Evolutionary conservation across 2,329 filamentous ascomycete species (phyloP).

Genomic region (Diatrype stigma): DNA sequence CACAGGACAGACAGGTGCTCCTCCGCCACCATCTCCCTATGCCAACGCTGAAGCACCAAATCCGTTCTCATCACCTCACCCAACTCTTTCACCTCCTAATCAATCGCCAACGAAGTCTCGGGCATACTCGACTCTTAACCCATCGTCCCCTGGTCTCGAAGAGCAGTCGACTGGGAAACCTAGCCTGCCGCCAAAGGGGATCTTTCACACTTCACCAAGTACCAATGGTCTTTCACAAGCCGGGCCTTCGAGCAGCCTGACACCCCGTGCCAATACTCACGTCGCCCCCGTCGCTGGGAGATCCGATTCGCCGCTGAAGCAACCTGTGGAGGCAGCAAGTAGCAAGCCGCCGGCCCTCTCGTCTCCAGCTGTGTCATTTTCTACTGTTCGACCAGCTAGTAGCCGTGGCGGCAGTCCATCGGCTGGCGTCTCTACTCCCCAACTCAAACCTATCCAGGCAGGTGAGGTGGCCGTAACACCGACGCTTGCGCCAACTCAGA

Average conservation of each 20-base stretch:
- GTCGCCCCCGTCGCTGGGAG: slow-evolving; percentile 16
- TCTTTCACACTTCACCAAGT: slow-evolving; percentile 26
- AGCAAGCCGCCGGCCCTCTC: slow-evolving; percentile 21
- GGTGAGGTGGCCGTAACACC: slow-evolving; percentile 30
- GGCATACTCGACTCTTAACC: slow-evolving; percentile 34
- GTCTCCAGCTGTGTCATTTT: slow-evolving; percentile 19
- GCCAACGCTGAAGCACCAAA: slow-evolving; percentile 30
- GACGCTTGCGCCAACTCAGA: slow-evolving; percentile 39
- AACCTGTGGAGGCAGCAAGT: slow-evolving; percentile 18
- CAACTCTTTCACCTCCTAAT: slow-evolving; percentile 36
- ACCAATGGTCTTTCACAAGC: slow-evolving; percentile 15
- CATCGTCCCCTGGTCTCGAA: slow-evolving; percentile 23
- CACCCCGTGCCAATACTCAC: slow-evolving; percentile 16
- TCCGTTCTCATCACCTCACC: slow-evolving; percentile 40
- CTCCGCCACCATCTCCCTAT: slow-evolving; percentile 22
- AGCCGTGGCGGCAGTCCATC: slow-evolving; percentile 13
- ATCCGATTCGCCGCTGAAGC: slow-evolving; percentile 25
- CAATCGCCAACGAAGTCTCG: slow-evolving; percentile 37
- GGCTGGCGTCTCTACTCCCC: slow-evolving; percentile 26
- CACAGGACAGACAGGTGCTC: slow-evolving; percentile 20
- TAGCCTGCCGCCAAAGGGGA: slow-evolving; percentile 25
- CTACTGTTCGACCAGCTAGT: slow-evolving; percentile 18
- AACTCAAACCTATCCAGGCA: slow-evolving; percentile 24
- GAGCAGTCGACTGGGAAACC: slow-evolving; percentile 12
- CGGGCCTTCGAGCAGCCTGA: slow-evolving; percentile 14